Evolutionary conservation across 208 protist species (phyloP).

Genomic region (Acanthamoeba royreba): DNA sequence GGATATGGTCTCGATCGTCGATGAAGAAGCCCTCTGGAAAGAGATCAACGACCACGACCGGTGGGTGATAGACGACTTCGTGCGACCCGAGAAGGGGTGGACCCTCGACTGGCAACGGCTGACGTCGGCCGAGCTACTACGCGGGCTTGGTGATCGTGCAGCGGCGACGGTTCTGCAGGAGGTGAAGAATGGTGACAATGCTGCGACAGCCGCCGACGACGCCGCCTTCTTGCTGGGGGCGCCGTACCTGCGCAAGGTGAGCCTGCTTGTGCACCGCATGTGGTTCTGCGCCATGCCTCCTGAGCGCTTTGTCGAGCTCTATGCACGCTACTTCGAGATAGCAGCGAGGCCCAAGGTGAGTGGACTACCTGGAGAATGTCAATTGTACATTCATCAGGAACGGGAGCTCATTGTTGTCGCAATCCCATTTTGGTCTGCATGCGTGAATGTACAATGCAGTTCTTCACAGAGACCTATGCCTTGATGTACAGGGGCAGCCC

Average conservation of each 20-base stretch:
- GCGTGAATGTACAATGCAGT: not conserved
- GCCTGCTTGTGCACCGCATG: not conserved
- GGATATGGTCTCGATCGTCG: not conserved
- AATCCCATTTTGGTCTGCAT: too few species aligned
- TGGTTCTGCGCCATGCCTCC: not conserved
- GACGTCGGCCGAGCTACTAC: not conserved
- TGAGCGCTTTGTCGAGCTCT: not conserved
- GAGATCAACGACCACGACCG: not conserved
- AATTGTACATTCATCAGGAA: too few species aligned
- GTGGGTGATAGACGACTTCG: not conserved
- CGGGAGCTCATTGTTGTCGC: too few species aligned
- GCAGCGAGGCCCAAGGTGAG: not conserved
- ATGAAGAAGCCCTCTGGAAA: not conserved
- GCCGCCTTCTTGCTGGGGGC: not conserved
- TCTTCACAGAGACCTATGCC: not conserved
- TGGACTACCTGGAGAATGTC: too few species aligned
- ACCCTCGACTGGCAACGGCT: slow-evolving; percentile 12
- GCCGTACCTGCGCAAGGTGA: not conserved
- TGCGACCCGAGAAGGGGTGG: not conserved
- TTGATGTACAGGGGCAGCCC: not conserved
- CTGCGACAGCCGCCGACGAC: too few species aligned
- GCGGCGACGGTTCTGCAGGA: too few species aligned
- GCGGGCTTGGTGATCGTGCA: not conserved
- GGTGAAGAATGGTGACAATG: too few species aligned
- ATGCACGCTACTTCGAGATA: not conserved